Evolutionary conservation across 2,329 filamentous ascomycete genomes (phyloP), one percentile per base, ranked within the genome.

Genomic region (Plectosphaerella sp.): DNA sequence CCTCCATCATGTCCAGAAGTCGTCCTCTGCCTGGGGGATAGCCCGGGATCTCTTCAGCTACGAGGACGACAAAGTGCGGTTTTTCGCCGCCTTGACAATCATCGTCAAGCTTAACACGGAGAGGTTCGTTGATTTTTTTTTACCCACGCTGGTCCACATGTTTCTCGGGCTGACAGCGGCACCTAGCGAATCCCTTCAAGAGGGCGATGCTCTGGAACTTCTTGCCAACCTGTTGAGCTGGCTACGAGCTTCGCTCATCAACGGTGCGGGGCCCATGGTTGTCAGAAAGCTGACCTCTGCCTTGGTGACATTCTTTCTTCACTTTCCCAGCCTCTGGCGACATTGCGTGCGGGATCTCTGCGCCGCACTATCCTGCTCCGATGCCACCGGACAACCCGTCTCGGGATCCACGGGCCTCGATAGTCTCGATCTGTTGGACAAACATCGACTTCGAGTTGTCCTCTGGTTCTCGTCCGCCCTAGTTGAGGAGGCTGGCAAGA

Each of bases 101-200:
- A 95, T 91, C 48, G 84, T 97, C 61, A 99, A 97, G 72, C 82
- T 97, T 53, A 97, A 97, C 66, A 87, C 86, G n/a, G 90, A 94
- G 64, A 90, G 86, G 87, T 88, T 72, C 57, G 75, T 62, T n/a
- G 20, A 12, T 12, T 48, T 25, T 18, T 16, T 35, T 22, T 22
- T 3, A 3, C 22, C 22, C 48, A 14, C 12, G 11, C 25, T 35
- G 3, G 8, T 5, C 3, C 28, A 33, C 8, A 33, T 9, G 28
- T 33, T 12, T 9, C 28, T 7, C 8, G n/a, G n/a, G 18, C 18
- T 36, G 52, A 47, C 54, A 62, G 48, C 24, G 11, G 18, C 37
- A 12, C 25, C 28, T 12, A 79, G 74, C 59, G 66, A 71, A 51
- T 74, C 76, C 15, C 68, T 89, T 41, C 74, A 76, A 47, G 75